Base-by-base conservation (phyloP, 805 yeast genomes). In the Candida jianshihensis region DNA sequence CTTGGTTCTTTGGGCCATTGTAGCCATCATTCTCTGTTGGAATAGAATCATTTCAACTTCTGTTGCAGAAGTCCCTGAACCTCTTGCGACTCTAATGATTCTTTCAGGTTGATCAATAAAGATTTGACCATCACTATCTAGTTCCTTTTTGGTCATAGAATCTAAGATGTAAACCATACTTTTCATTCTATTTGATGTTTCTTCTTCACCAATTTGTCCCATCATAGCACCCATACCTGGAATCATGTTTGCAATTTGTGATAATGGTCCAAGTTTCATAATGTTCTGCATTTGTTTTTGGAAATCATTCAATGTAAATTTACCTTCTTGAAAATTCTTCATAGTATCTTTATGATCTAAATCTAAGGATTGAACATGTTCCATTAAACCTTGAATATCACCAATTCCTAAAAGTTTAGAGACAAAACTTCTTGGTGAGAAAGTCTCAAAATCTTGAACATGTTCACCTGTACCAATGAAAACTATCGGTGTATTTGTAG, bases 391-490 rank as follows among this genome's bases (percentile, higher is more conserved):
- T 59, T 86, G 95, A 40, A 90, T 76, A 60, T 90, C 97, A 40
- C 97, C 97, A 52, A 92, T 89, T 5, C 98, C 98, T 39, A 90
- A 69, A 39, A 90, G 67, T 60, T 88, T 88, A n/a, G 95, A 84
- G 29, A 90, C 76, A 59, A 92, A 90, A 39, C 88, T 79, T 45
- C 78, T 74, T 19, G 97, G 96, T 18, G 92, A 81, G 58, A 90
- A 90, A 33, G 83, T 76, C 60, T 92, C 98, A 41, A 90, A 72
- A 57, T 90, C 97, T 38, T 82, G 84, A 26, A 89, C 83, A 55
- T 92, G 98, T 60, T 90, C 98, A 56, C 98, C 98, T 3, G 97
- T 90, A 74, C 98, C 98, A 41, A 90, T 92, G 55, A 90, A 90
- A 8, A 84, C 85, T 48, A 90, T 82, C 7, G 98, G 98, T 0